These are phyloP conservation scores for Alloascoidea africana DNA, from an alignment of 805 yeast species.

Conservation along the genomic window DNA sequence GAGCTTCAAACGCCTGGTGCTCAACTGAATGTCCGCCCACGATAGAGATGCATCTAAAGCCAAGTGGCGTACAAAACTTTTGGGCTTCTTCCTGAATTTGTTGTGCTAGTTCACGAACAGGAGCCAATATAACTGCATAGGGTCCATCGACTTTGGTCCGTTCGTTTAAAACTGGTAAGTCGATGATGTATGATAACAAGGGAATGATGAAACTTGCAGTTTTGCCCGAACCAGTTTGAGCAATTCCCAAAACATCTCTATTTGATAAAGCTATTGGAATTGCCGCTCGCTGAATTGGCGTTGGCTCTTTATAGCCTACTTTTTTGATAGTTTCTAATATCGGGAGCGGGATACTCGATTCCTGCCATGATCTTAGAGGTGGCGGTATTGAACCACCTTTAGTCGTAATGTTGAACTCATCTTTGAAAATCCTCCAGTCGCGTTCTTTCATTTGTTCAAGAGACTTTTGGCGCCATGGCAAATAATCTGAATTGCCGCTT, in stretches of 20 bases:
- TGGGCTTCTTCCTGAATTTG: conserved; percentile 63
- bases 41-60: conserved; percentile 35
- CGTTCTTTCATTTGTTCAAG: conserved; percentile 53
- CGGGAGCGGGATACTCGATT: conserved; percentile 31
- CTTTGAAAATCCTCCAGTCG: conserved; percentile 83
- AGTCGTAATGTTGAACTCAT: conserved; percentile 54
- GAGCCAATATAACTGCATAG: conserved; percentile 64
- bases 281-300: conserved; percentile 85
- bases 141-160: conserved; percentile 46
- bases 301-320: conserved; percentile 45
- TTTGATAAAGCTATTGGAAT: conserved; percentile 51
- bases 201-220: conserved; percentile 78
- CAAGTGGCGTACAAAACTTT: conserved; percentile 26
- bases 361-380: conserved; percentile 69
- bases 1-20: conserved; percentile 44
- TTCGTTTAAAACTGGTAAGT: conserved; percentile 30
- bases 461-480: conserved; percentile 59
- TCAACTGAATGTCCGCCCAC: conserved; percentile 88
- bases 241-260: conserved; percentile 74
- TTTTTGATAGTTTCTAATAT: conserved; percentile 18
- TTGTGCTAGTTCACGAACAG: conserved; percentile 86
- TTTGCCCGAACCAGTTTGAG: conserved; percentile 95
- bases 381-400: conserved; percentile 27
- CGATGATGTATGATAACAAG: conserved; percentile 36
- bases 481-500: conserved; percentile 5